phyloP scores from a whole-genome alignment of 345 rosid species.

The Brassica juncea region DNA sequence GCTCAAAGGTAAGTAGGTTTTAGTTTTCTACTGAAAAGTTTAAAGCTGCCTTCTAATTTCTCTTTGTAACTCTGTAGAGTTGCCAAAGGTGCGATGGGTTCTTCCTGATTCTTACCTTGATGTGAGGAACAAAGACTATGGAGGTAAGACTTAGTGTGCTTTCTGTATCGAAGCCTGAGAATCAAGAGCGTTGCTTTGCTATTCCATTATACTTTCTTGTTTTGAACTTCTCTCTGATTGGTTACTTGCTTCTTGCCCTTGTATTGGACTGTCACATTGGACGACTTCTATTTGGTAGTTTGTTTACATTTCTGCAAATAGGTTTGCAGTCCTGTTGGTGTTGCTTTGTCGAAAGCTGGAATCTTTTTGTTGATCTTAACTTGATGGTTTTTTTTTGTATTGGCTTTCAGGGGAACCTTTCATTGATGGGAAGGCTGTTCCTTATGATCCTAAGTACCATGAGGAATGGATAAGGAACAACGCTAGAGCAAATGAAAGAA shows the following conservation, averaged over 20 bases:
- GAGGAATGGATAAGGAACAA: constrained; percentile 99
- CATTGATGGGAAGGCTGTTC: constrained; percentile 92
- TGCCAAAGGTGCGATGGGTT: constrained; percentile 90
- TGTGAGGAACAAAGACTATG: constrained; percentile 89
- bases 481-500: constrained; percentile 83
- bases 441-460: constrained; percentile 91
- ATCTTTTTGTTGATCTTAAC: neutral
- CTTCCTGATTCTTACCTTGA: constrained; percentile 97
- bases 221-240: neutral
- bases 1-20: constrained; percentile 62
- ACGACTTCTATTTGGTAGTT: neutral
- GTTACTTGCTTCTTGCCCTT: constrained; percentile 7
- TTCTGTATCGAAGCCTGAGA: neutral
- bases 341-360: constrained; percentile 4
- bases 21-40: neutral
- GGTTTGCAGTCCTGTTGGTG: neutral
- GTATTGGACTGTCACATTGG: neutral
- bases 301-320: neutral
- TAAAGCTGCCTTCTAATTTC: neutral
- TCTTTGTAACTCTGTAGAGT: constrained; percentile 42
- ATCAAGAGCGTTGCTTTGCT: neutral
- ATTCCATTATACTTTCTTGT: neutral
- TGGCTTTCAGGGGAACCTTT: constrained; percentile 78
- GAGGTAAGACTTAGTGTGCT: constrained; percentile 58
- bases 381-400: neutral